Evolutionary conservation across 345 rosid species (phyloP), one percentile per base, ranked within the genome.

Genomic region (Citrus trifoliata): DNA sequence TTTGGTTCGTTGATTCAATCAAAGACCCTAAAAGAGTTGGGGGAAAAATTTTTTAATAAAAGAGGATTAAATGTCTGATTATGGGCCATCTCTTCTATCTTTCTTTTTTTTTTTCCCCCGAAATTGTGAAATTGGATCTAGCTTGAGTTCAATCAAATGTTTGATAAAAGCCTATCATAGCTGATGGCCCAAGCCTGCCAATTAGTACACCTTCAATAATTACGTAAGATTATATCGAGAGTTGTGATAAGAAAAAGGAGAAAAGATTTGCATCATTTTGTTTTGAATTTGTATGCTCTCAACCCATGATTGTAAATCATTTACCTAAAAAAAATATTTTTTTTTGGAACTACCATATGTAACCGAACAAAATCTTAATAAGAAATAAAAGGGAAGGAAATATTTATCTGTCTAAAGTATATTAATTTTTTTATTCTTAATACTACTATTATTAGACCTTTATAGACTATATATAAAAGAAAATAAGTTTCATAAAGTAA

Each of bases 191-290:
- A 63, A 62, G 7, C 32, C 60, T 27, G 46, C 18, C 27, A 63
- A 28, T 28, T 14, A 14, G 18, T 28, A 63, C 40, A 28, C 25
- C 25, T 28, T 16, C 7, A 51, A 70, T 70, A 18, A 70, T 70
- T 51, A 70, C 10, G 61, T 10, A 10, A 63, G 16, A 56, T 7
- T 70, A 69, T 46, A 70, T 46, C 46, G 28, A 75, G 18, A 21
- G 24, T 37, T 21, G 46, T 4, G 61, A n/a, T 24, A 12, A 25
- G n/a, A 35, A 22, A 14, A 24, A 75, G 25, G 5, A 22, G 30
- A 46, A 30, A 7, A 37, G 21, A 74, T 18, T 64, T 42, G 6
- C 46, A 75, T 64, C 18, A 75, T 75, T 75, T 38, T 75, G 71
- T 64, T 48, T 48, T n/a, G 48, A 33, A 75, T 64, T 65, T 65